Conservation (phyloP, 225 moss, liverwort and hornwort species). For the Climacium dendroides region DNA sequence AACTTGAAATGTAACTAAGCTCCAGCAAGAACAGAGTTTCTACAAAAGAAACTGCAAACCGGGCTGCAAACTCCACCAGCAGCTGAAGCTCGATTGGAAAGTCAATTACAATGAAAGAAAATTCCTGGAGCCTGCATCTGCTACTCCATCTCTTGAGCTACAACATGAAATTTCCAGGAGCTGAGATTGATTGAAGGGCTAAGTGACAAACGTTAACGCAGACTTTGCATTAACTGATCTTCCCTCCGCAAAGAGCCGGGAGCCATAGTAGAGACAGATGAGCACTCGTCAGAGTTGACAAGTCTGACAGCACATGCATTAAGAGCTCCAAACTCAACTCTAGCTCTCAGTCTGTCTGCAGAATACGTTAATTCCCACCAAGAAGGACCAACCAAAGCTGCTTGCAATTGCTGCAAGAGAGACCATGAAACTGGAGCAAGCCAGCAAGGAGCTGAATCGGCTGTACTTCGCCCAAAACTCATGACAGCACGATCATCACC, state of each 20-base stretch:
- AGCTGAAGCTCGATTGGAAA: neutral
- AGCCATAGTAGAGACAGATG: neutral
- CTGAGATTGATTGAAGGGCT: neutral
- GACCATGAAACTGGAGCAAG: neutral
- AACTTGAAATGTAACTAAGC: neutral
- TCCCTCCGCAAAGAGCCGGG: neutral
- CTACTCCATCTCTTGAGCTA: neutral
- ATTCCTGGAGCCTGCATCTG: neutral
- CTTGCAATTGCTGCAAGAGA: neutral
- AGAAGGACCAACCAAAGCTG: neutral
- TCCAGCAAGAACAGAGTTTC: neutral
- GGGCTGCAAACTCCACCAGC: neutral
- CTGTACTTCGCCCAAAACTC: neutral
- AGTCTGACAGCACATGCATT: conserved; percentile 5
- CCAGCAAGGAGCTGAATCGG: neutral
- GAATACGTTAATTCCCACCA: neutral
- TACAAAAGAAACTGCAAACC: neutral
- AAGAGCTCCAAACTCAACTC: neutral
- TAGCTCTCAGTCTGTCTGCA: neutral
- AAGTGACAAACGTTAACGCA: neutral
- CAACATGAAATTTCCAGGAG: neutral
- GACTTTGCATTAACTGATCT: neutral
- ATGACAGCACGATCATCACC: neutral
- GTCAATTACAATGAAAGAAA: neutral
- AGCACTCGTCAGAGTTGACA: neutral